Evolutionary conservation across 257 asterid genomes (phyloP).

Genomic region (Avicennia marina): DNA sequence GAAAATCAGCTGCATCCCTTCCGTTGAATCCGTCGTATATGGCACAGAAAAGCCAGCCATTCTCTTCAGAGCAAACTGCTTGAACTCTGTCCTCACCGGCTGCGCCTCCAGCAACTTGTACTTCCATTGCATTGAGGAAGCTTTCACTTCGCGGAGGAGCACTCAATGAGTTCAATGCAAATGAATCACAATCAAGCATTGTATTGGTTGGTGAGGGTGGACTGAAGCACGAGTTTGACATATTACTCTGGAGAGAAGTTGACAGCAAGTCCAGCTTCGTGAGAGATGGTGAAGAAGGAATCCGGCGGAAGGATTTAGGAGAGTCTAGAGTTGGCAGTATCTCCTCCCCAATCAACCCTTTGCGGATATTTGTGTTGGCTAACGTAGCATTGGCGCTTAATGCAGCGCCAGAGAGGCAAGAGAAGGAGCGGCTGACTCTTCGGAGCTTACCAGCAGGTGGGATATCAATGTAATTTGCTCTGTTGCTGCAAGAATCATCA

Average conservation of each 20-base stretch:
- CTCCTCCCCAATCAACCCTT: slow-evolving; percentile 80
- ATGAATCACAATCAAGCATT: slow-evolving; percentile 46
- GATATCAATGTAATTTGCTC: slow-evolving; percentile 49
- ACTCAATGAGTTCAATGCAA: slow-evolving; percentile 48
- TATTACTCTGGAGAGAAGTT: slow-evolving; percentile 69
- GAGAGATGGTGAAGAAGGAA: slow-evolving; percentile 77
- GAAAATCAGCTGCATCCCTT: slow-evolving; percentile 95
- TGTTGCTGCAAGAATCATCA: slow-evolving; percentile 37
- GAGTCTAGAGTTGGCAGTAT: slow-evolving; percentile 84
- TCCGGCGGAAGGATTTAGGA: slow-evolving; percentile 78
- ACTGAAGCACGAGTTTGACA: slow-evolving; percentile 76
- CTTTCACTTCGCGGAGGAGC: slow-evolving; percentile 57
- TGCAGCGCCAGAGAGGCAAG: slow-evolving; percentile 94
- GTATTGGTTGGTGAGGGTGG: slow-evolving; percentile 75
- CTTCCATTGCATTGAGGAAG: slow-evolving; percentile 58
- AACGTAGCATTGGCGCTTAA: slow-evolving; percentile 84
- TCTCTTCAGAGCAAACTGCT: slow-evolving; percentile 94
- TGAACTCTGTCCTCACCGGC: slow-evolving; percentile 99
- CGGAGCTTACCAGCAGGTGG: slow-evolving; percentile 45
- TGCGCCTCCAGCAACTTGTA: slow-evolving; percentile 97
- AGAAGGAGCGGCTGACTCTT: slow-evolving; percentile 66
- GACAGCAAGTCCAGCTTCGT: slow-evolving; percentile 64
- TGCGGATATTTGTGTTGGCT: slow-evolving; percentile 94
- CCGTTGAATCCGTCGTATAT: slow-evolving; percentile 94
- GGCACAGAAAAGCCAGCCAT: slow-evolving; percentile 90